phyloP scores from a whole-genome alignment of 768 basidiomycete genomes.

The Boletus fagicola region DNA sequence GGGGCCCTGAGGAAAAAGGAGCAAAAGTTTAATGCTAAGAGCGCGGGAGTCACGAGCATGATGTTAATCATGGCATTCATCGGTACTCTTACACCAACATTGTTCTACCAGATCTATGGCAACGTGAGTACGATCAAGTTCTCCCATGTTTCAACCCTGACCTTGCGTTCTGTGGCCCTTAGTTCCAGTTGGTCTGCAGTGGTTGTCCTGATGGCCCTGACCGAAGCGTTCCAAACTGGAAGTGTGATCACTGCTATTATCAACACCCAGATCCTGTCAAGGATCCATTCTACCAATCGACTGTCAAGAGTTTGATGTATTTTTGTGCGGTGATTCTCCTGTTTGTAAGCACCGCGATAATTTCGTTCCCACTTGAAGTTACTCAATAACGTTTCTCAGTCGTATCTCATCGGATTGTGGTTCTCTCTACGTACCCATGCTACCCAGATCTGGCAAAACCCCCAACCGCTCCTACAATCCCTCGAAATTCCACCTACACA shows the following conservation, averaged over 20 bases:
- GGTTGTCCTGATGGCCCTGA: constrained; percentile 58
- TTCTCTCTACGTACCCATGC: constrained; percentile 98
- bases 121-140: constrained; percentile 60
- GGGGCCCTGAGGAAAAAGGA: constrained; percentile 90
- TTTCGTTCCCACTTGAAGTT: background rate
- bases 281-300: constrained; percentile 96
- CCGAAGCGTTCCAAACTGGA: constrained; percentile 51
- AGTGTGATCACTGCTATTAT: constrained; percentile 91
- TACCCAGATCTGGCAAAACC: constrained; percentile 98
- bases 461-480: constrained; percentile 73
- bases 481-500: constrained; percentile 53
- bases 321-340: constrained; percentile 88
- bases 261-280: constrained; percentile 88
- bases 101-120: constrained; percentile 98
- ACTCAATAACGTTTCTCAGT: constrained; percentile 46
- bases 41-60: constrained; percentile 97
- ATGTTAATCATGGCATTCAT: constrained; percentile 99
- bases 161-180: constrained; percentile 15
- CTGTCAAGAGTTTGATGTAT: constrained; percentile 94
- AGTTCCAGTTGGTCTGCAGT: constrained; percentile 88
- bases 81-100: constrained; percentile 88
- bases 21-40: constrained; percentile 98
- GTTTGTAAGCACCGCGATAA: constrained; percentile 58
- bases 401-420: constrained; percentile 96
- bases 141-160: constrained; percentile 1